These are phyloP conservation scores for Euphorbia tirucalli DNA, from an alignment of 345 rosid genomes.

Conservation along the genomic window DNA sequence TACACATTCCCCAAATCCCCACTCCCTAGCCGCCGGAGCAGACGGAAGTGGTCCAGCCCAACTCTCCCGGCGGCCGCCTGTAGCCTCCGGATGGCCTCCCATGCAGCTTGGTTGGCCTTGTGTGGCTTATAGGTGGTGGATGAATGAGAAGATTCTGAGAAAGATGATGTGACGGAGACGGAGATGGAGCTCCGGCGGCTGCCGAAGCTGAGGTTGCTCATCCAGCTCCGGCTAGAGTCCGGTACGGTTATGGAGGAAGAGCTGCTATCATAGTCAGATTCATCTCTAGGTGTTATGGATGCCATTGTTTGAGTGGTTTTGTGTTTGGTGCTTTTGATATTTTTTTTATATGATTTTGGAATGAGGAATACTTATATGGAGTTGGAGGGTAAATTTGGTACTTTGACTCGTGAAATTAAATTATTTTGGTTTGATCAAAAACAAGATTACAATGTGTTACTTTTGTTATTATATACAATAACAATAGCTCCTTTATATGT, in stretches of 20 bases:
- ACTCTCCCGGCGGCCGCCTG: slow-evolving; percentile 53
- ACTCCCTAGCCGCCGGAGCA: slow-evolving; percentile 77
- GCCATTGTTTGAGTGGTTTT: slow-evolving; percentile 36
- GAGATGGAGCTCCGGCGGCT: slow-evolving; percentile 79
- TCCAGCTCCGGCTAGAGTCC: slow-evolving; percentile 79
- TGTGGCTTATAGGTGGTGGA: slow-evolving; percentile 63
- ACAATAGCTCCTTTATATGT: neutral
- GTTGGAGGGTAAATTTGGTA: slow-evolving; percentile 8
- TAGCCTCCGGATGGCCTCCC: slow-evolving; percentile 79
- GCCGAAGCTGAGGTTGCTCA: slow-evolving; percentile 77
- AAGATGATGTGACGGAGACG: slow-evolving; percentile 45
- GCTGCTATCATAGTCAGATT: slow-evolving; percentile 62
- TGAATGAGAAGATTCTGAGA: slow-evolving; percentile 26
- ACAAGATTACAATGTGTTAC: neutral
- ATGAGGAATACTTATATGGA: slow-evolving; percentile 23
- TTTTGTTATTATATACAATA: neutral
- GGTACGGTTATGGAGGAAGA: slow-evolving; percentile 58
- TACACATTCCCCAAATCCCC: slow-evolving; percentile 93
- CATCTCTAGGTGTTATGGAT: slow-evolving; percentile 41
- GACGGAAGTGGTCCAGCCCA: slow-evolving; percentile 79
- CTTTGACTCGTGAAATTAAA: slow-evolving; percentile 6
- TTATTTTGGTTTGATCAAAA: neutral
- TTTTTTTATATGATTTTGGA: neutral
- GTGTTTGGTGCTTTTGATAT: neutral
- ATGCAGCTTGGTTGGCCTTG: slow-evolving; percentile 83